Conservation (phyloP, 805 yeast genomes). For the Ogataea saltuana region DNA sequence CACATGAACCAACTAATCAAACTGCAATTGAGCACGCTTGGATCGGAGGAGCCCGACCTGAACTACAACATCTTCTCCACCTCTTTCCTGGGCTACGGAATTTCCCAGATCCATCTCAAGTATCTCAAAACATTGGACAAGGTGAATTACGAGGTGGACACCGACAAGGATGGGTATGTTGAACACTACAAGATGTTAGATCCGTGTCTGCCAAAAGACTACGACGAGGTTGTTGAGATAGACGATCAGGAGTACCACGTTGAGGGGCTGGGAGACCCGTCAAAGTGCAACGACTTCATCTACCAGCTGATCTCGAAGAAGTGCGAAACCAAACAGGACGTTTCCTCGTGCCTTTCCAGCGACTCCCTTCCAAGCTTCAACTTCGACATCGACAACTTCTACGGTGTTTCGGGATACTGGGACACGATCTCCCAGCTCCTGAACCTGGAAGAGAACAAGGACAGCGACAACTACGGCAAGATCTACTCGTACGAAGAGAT, state of each 20-base stretch:
- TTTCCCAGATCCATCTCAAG: constrained; percentile 52
- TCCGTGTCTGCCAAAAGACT: constrained; percentile 60
- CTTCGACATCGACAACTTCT: constrained; percentile 54
- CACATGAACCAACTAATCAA: constrained; percentile 48
- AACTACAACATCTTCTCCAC: constrained; percentile 50
- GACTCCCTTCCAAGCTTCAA: constrained; percentile 58
- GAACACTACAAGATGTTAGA: constrained; percentile 35
- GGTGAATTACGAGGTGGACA: constrained; percentile 11
- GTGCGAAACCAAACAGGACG: constrained; percentile 31
- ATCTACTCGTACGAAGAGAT: constrained; percentile 48
- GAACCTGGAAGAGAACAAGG: constrained; percentile 28
- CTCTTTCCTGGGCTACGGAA: constrained; percentile 62
- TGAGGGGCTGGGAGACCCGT: constrained; percentile 54
- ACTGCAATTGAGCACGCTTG: constrained; percentile 42
- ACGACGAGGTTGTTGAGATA: constrained; percentile 20
- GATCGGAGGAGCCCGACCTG: constrained; percentile 27
- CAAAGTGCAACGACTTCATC: constrained; percentile 47
- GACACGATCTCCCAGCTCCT: constrained; percentile 54
- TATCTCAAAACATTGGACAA: constrained; percentile 41
- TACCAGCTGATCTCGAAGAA: constrained; percentile 42
- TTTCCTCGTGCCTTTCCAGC: constrained; percentile 50
- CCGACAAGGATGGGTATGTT: constrained; percentile 15
- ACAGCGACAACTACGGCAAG: constrained; percentile 29
- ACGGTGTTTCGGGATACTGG: constrained; percentile 72
- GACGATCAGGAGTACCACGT: constrained; percentile 29